These are phyloP conservation scores for Pleurotus tuoliensis DNA, from an alignment of 768 basidiomycete species.

Conservation along the genomic window DNA sequence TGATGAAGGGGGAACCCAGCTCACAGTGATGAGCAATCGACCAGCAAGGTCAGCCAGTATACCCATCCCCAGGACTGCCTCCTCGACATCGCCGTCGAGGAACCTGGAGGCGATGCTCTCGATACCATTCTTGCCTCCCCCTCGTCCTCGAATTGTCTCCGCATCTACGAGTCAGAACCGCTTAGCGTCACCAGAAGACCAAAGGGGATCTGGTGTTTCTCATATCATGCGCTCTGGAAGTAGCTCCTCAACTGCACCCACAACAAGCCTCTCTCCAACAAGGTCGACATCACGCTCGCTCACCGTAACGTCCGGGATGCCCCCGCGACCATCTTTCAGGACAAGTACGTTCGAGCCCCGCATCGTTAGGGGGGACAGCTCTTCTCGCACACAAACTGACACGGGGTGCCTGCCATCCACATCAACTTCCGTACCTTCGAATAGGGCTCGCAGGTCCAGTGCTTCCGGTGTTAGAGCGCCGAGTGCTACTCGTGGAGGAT, in stretches of 20 bases:
- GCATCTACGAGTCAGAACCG: constrained; percentile 19
- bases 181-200: constrained; percentile 29
- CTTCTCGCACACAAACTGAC: constrained; percentile 35
- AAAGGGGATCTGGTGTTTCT: constrained; percentile 31
- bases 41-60: constrained; percentile 64
- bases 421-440: constrained; percentile 36
- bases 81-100: constrained; percentile 43
- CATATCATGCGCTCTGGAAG: constrained; percentile 34
- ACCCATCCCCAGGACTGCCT: constrained; percentile 53
- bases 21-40: constrained; percentile 38
- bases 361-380: constrained; percentile 54
- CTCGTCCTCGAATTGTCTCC: constrained; percentile 29
- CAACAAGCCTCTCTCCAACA: constrained; percentile 28
- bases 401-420: constrained; percentile 37
- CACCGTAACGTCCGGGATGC: constrained; percentile 28
- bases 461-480: constrained; percentile 27
- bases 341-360: constrained; percentile 56
- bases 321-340: constrained; percentile 28
- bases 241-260: constrained; percentile 5
- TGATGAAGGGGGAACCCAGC: background rate
- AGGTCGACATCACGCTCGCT: constrained; percentile 43
- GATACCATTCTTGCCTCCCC: constrained; percentile 48
- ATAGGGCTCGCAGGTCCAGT: constrained; percentile 45
- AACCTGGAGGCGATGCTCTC: constrained; percentile 65
- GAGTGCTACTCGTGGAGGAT: constrained; percentile 9